A percentile compares a stretch with the other conserved stretches of the same genome.
Evolutionary conservation across 768 basidiomycete genomes (phyloP).

Genomic region (Termitomyces sp.): DNA sequence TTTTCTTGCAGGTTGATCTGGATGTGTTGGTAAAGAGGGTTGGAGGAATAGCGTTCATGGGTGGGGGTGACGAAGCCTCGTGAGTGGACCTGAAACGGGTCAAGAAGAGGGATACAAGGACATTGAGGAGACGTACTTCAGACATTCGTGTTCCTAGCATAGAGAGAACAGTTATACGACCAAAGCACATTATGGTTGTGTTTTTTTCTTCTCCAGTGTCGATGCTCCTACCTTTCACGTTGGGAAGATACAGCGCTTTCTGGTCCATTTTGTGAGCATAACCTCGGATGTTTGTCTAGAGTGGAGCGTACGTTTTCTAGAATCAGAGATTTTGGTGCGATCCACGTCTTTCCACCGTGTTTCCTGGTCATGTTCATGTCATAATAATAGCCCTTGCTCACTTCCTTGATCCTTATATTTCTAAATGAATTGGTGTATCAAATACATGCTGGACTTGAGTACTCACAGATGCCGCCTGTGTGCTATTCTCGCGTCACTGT

Average conservation of each 20-base stretch:
- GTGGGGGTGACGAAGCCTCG: conserved; percentile 65
- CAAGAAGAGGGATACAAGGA: background rate
- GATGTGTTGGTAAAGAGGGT: conserved; percentile 68
- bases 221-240: conserved; percentile 73
- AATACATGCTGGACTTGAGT: background rate
- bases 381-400: conserved; percentile 82
- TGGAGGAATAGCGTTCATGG: conserved; percentile 43
- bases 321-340: conserved; percentile 86
- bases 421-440: background rate
- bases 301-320: conserved; percentile 73
- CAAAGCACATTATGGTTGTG: conserved; percentile 74
- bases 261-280: conserved; percentile 28
- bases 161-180: conserved; percentile 74
- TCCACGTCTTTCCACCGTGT: conserved; percentile 93
- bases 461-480: conserved; percentile 65
- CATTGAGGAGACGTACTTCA: conserved; percentile 48
- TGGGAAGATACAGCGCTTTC: conserved; percentile 92
- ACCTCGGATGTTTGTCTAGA: background rate
- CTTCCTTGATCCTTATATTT: conserved; percentile 41
- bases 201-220: conserved; percentile 53
- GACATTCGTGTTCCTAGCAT: conserved; percentile 87
- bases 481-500: conserved; percentile 65
- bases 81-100: conserved; percentile 63
- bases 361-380: conserved; percentile 75
- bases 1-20: conserved; percentile 97